Evolutionary conservation across 2,329 filamentous ascomycete genomes (phyloP), one percentile per base, ranked within the genome.

Genomic region (Coniochaeta prunicola): DNA sequence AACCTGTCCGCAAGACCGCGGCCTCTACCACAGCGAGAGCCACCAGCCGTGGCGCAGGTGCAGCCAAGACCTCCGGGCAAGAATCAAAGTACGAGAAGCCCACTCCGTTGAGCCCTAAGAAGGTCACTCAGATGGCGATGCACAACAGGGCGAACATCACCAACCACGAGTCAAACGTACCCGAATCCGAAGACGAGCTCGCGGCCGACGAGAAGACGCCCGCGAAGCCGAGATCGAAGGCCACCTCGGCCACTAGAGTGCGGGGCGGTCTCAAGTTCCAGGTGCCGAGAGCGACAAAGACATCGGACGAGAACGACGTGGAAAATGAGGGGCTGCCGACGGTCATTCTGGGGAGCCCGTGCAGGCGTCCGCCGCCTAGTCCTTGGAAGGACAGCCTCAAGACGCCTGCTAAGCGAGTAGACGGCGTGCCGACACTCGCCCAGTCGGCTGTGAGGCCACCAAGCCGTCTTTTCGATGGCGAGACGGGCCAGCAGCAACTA

Each of bases 81-180:
- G 61, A 68, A 60, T 69, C 74, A 59, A 69, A 71, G 58, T 60
- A 63, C 9, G 63, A 68, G 48, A 68, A 66, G 63, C 62, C 68
- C 63, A 77, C 77, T 59, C 83, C 84, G 34, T 73, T 87, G 57
- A 86, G 83, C 72, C 84, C 83, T 73, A 86, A 82, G 76, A 88
- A 87, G 76, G 78, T 83, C 64, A 83, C 82, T 42, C 82, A 86
- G 72, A 74, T 86, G 64, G 74, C 77, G 75, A 61, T 75, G 67
- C 66, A 71, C 60, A 65, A 67, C 17, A 71, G 72, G 63, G 80
- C 81, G 57, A 66, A 67, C 31, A 36, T n/a, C 33, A 38, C 36
- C 36, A 38, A 21, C 53, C 28, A n/a, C 53, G 74, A 76, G 31
- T 85, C 83, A 12, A 84, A 87, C 53, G 19, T 28, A 36, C 53